phyloP scores from a whole-genome alignment of 192 early-diverging fungal genomes.

The Jimgerdemannia lactiflua region DNA sequence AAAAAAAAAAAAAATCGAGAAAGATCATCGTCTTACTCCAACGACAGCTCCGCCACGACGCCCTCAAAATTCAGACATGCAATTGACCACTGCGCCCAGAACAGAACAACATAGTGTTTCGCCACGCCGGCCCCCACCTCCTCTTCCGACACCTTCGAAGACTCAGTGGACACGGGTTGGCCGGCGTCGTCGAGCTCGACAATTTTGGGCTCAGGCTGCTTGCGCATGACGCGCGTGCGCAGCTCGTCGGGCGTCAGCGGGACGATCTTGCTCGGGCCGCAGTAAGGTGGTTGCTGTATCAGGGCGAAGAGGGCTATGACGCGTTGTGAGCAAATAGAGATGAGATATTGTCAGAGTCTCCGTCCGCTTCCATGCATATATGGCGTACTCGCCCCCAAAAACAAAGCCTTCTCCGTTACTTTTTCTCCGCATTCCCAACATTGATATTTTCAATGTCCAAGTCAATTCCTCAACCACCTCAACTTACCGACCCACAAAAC shows the following conservation, averaged over 20 bases:
- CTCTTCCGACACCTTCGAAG: not conserved
- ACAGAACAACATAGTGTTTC: not conserved
- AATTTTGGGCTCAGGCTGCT: not conserved
- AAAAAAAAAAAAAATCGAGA: too few relatives aligned
- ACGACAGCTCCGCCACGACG: not conserved
- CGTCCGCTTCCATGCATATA: not conserved
- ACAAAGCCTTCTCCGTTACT: too few relatives aligned
- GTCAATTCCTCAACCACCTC: not conserved
- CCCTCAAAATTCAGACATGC: constrained; percentile 5
- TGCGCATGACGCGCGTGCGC: not conserved
- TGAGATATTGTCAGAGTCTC: not conserved
- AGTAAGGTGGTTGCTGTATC: not conserved
- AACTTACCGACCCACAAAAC: not conserved
- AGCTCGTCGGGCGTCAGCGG: not conserved
- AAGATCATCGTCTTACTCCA: not conserved
- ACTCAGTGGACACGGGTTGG: not conserved
- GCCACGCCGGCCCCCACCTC: not conserved
- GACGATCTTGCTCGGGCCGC: not conserved
- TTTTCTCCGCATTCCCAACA: not conserved
- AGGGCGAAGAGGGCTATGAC: constrained; percentile 1
- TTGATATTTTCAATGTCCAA: not conserved
- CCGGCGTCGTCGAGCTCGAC: constrained; percentile 1
- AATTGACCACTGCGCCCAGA: not conserved
- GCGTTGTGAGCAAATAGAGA: not conserved
- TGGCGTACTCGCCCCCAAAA: not conserved